phyloP scores from a whole-genome alignment of 2,329 filamentous ascomycete species.

The Drechslera avenae region DNA sequence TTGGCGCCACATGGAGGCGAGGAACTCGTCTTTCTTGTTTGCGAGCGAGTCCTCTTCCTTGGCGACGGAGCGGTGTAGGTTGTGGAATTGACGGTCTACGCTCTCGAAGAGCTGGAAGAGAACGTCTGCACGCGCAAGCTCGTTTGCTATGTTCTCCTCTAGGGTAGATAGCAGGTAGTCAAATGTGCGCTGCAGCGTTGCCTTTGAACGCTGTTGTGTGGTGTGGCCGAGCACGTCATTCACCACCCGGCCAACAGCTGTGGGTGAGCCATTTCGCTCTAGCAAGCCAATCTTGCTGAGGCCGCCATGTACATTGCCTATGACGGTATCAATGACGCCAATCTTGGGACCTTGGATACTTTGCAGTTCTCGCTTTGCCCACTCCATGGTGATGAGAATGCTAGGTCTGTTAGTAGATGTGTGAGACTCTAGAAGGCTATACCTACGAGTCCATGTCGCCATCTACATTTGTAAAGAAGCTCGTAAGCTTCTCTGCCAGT shows the following conservation, averaged over 20 bases:
- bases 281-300: constrained; percentile 64
- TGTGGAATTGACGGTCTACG: constrained; percentile 88
- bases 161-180: constrained; percentile 84
- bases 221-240: constrained; percentile 80
- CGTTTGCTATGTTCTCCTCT: constrained; percentile 85
- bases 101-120: constrained; percentile 90
- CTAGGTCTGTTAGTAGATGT: constrained; percentile 49
- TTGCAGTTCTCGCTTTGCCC: constrained; percentile 84
- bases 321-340: constrained; percentile 71
- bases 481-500: constrained; percentile 82
- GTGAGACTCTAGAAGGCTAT: background rate
- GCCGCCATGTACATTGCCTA: constrained; percentile 82
- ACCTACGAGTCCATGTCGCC: constrained; percentile 83
- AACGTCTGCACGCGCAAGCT: constrained; percentile 77
- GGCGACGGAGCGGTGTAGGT: constrained; percentile 81
- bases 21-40: constrained; percentile 76
- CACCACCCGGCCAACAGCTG: constrained; percentile 69
- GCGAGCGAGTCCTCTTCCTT: constrained; percentile 84
- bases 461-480: constrained; percentile 92
- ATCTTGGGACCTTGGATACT: constrained; percentile 48
- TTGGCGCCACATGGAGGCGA: constrained; percentile 83
- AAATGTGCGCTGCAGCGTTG: constrained; percentile 83
- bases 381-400: constrained; percentile 94
- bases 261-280: constrained; percentile 58
- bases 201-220: constrained; percentile 77